phyloP scores from a whole-genome alignment of 495 filamentous ascomycete genomes.

The Hypoxylon lienhwacheense region DNA sequence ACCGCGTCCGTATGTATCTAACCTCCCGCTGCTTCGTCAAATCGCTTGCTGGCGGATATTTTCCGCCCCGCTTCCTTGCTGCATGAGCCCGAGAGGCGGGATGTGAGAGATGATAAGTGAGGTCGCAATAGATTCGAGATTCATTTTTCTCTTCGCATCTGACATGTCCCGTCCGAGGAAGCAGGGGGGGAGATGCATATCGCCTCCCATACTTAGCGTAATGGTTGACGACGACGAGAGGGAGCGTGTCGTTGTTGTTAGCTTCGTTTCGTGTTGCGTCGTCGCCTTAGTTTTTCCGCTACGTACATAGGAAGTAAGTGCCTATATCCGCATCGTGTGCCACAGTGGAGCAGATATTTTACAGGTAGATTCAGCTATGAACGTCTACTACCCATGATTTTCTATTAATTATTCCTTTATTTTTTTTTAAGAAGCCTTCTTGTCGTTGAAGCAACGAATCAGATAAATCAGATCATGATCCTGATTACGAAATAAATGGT shows the following conservation, averaged over 20 bases:
- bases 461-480: conserved; percentile 5
- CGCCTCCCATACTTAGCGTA: conserved; percentile 19
- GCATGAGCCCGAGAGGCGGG: conserved; percentile 25
- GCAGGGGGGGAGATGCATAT: conserved; percentile 24
- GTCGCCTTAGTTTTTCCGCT: too few relatives aligned
- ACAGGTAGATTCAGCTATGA: too few relatives aligned
- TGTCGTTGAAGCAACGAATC: conserved; percentile 15
- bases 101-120: conserved; percentile 24
- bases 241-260: background rate
- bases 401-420: too few relatives aligned
- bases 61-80: conserved; percentile 21
- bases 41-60: conserved; percentile 10
- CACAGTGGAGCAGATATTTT: too few relatives aligned
- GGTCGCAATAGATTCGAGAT: conserved; percentile 22
- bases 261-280: too few relatives aligned
- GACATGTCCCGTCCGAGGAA: conserved; percentile 14
- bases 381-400: too few relatives aligned
- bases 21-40: conserved; percentile 4
- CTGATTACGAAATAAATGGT: conserved; percentile 7
- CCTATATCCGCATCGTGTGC: background rate
- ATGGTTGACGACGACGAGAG: conserved; percentile 1
- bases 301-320: too few relatives aligned
- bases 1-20: background rate
- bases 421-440: conserved; percentile 1
- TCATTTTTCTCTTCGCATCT: conserved; percentile 18